Evolutionary conservation across 2,329 filamentous ascomycete genomes (phyloP).

Genomic region (Cercospora sp.): DNA sequence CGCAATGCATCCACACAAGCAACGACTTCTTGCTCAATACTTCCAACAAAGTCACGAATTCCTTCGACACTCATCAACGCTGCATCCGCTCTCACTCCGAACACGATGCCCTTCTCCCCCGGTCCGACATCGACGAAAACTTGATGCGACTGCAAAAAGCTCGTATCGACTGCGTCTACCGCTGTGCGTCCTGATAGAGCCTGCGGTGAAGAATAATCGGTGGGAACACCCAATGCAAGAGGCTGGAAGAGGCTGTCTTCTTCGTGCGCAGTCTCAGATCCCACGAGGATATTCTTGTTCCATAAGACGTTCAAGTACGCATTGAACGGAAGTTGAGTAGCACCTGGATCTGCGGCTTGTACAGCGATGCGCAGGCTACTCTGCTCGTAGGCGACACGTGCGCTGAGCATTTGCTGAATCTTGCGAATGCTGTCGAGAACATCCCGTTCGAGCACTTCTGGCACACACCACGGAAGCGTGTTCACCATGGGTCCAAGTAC

Average conservation of each 20-base stretch:
- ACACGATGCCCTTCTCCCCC: conserved; percentile 17
- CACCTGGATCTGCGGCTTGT: conserved; percentile 2
- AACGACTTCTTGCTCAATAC: conserved; percentile 14
- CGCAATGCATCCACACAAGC: conserved; percentile 8
- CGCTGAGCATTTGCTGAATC: conserved; percentile 17
- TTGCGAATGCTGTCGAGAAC: conserved; percentile 1
- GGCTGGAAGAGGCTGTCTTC: conserved; percentile 18
- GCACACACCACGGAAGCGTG: conserved; percentile 10
- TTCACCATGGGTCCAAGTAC: conserved; percentile 20
- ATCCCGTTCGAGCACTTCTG: not conserved
- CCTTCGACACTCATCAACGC: conserved; percentile 15
- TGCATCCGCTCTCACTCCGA: conserved; percentile 22
- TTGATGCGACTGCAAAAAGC: conserved; percentile 12
- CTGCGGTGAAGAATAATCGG: conserved; percentile 15
- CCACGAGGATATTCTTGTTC: conserved; percentile 14
- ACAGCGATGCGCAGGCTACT: conserved; percentile 9
- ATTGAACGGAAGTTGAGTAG: conserved; percentile 19
- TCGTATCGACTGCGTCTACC: conserved; percentile 14
- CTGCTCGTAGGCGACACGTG: conserved; percentile 16
- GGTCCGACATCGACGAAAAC: conserved; percentile 23
- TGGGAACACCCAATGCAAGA: conserved; percentile 15
- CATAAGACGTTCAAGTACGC: conserved; percentile 23
- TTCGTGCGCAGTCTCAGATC: not conserved
- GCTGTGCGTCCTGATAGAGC: conserved; percentile 18
- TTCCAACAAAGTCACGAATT: conserved; percentile 8